Percentiles rank a stretch among this genome's conserved stretches.
phyloP scores from a whole-genome alignment of 129 eudicot species.

The Pulicaria dysenterica region DNA sequence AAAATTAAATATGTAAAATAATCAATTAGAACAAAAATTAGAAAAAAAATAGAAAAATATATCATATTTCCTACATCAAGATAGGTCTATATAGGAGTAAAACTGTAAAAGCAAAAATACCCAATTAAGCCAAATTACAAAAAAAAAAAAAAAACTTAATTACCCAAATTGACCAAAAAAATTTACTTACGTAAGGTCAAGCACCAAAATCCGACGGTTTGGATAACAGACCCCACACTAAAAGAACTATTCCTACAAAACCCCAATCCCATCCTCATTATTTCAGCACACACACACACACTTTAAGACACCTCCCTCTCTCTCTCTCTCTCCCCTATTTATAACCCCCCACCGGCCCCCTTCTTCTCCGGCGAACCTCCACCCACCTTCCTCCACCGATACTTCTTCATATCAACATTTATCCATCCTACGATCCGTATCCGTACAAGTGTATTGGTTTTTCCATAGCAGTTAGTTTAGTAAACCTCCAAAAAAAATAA shows the following conservation, averaged over 20 bases:
- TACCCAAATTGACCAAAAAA: neutral
- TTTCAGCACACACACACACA: conserved; percentile 15
- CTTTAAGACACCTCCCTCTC: neutral
- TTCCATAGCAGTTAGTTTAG: neutral
- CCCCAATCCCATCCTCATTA: conserved; percentile 11
- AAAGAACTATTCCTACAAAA: neutral
- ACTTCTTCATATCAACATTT: neutral
- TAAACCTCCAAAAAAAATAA: neutral
- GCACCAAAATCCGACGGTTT: conserved; percentile 24
- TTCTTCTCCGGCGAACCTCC: neutral
- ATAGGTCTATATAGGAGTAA: too few relatives aligned
- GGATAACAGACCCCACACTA: conserved; percentile 1
- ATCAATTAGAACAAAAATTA: too few relatives aligned
- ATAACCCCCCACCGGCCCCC: conserved; percentile 17
- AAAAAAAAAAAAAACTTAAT: neutral
- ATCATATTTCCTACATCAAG: too few relatives aligned
- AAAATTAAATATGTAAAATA: too few relatives aligned
- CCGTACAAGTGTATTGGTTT: neutral
- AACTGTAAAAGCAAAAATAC: too few relatives aligned
- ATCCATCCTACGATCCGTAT: neutral
- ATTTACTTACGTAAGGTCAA: neutral
- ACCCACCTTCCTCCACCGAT: neutral
- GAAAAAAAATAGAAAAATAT: too few relatives aligned
- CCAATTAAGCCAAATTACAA: too few relatives aligned
- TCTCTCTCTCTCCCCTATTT: conserved; percentile 19